phyloP scores from a whole-genome alignment of 495 filamentous ascomycete species.

The Tricharina praecox region DNA sequence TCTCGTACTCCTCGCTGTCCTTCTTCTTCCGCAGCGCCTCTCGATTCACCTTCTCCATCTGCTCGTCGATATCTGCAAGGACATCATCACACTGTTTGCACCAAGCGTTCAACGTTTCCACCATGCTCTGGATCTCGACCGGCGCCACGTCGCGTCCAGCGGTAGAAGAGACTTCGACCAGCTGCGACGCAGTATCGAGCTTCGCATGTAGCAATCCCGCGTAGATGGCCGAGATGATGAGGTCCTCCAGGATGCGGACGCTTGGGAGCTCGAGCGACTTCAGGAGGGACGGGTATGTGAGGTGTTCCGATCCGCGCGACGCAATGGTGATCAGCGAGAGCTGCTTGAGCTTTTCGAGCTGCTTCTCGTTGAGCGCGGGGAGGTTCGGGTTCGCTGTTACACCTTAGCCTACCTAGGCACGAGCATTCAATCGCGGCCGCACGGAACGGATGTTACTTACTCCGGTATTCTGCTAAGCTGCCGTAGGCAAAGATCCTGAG shows the following conservation, averaged over 20 bases:
- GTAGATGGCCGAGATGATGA: conserved; percentile 82
- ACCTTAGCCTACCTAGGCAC: background rate
- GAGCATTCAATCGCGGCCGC: too few species aligned
- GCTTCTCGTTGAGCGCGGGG: conserved; percentile 51
- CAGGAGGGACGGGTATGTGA: conserved; percentile 58
- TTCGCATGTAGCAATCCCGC: conserved; percentile 61
- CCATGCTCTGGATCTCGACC: conserved; percentile 45
- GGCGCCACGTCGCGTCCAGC: conserved; percentile 73
- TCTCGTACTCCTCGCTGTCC: conserved; percentile 24
- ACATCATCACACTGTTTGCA: conserved; percentile 54
- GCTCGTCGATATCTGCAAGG: conserved; percentile 53
- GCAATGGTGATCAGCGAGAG: conserved; percentile 70
- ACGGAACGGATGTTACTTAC: too few species aligned
- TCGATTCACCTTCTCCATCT: conserved; percentile 32
- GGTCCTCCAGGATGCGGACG: conserved; percentile 63
- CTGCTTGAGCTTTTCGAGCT: conserved; percentile 74
- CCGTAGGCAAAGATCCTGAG: conserved; percentile 90
- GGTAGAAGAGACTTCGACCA: conserved; percentile 59
- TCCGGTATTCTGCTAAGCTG: conserved; percentile 61
- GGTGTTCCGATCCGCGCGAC: conserved; percentile 38
- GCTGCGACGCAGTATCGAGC: conserved; percentile 56
- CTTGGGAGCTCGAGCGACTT: conserved; percentile 46
- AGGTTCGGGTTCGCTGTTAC: conserved; percentile 34
- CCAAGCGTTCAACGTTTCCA: conserved; percentile 55
- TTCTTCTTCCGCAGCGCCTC: conserved; percentile 32